Evolutionary conservation across 306 rosid species (phyloP).

Genomic region (Glycine latifolia): DNA sequence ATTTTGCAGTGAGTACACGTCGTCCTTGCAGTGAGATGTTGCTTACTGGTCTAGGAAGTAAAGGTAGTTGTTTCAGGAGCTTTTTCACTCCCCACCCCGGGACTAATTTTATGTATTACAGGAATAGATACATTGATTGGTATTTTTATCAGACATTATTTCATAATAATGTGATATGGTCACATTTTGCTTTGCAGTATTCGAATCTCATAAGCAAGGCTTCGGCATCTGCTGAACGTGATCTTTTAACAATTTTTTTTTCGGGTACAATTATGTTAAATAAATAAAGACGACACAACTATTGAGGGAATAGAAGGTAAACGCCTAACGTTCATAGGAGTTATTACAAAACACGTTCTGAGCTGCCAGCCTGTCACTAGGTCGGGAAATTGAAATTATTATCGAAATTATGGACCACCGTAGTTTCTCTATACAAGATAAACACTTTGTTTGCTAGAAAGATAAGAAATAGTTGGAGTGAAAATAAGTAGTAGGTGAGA

Average conservation of each 20-base stretch:
- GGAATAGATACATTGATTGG: conserved; percentile 24
- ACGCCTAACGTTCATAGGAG: background rate
- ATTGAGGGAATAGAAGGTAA: background rate
- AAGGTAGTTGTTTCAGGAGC: conserved; percentile 16
- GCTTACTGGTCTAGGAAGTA: conserved; percentile 41
- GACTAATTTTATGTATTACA: conserved; percentile 36
- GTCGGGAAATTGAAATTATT: background rate
- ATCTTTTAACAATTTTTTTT: background rate
- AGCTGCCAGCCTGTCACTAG: background rate
- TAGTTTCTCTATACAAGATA: background rate
- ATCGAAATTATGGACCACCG: background rate
- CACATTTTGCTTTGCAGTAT: conserved; percentile 19
- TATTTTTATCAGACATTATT: conserved; percentile 44
- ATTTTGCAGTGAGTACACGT: conserved; percentile 35
- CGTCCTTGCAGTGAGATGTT: conserved; percentile 8
- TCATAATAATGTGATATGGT: conserved; percentile 18
- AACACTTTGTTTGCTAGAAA: too few species aligned
- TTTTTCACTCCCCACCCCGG: conserved; percentile 2
- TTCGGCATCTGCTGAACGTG: background rate
- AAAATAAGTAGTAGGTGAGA: too few species aligned
- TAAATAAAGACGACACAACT: background rate
- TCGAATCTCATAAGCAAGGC: conserved; percentile 26
- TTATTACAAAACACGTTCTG: background rate
- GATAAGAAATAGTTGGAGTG: too few species aligned
- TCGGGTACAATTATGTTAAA: background rate